phyloP scores from a whole-genome alignment of 1,284 basidiomycete genomes.

The Puccinia horiana region DNA sequence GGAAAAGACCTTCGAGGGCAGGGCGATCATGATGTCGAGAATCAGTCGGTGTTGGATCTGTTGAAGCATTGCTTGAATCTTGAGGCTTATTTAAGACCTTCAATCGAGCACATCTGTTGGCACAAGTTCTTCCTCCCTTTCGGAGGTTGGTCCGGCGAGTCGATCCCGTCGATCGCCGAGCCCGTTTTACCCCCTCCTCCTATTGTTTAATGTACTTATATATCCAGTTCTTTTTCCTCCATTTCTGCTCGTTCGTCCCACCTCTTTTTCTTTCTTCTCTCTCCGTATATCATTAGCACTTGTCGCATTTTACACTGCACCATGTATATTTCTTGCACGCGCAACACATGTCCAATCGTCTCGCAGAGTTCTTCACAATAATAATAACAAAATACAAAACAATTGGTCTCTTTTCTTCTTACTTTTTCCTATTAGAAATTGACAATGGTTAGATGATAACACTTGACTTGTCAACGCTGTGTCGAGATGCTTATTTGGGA shows the following conservation, averaged over 20 bases:
- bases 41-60: constrained; percentile 64
- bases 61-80: constrained; percentile 77
- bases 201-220: not conserved
- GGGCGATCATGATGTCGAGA: constrained; percentile 59
- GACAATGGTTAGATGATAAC: too few relatives aligned
- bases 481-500: too few relatives aligned
- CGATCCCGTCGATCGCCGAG: constrained; percentile 4
- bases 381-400: not conserved
- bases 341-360: not conserved
- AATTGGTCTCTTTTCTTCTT: too few relatives aligned
- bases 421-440: too few relatives aligned
- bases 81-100: constrained; percentile 71
- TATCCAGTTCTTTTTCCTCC: not conserved
- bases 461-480: too few relatives aligned
- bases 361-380: not conserved
- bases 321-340: not conserved
- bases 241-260: not conserved
- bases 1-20: constrained; percentile 64
- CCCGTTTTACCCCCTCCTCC: not conserved
- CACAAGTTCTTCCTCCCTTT: constrained; percentile 73
- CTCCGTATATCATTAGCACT: not conserved
- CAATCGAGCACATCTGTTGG: constrained; percentile 75
- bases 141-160: constrained; percentile 7
- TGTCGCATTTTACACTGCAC: not conserved
- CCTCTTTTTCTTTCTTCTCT: not conserved